phyloP scores from a whole-genome alignment of 345 rosid species.

The Acer yangbiense region DNA sequence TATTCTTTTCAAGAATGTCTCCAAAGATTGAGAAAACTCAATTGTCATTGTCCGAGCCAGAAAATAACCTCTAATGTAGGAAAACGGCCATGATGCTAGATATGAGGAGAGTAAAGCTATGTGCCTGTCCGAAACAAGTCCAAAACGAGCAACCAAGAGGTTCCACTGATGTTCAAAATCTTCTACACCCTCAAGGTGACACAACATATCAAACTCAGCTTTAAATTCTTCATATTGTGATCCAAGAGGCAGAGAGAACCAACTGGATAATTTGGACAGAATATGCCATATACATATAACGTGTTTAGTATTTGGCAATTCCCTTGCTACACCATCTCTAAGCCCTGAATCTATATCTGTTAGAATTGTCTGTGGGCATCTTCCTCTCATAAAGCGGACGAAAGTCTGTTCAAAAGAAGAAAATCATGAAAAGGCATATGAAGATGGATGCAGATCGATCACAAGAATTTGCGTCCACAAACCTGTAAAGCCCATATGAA shows the following conservation, averaged over 20 bases:
- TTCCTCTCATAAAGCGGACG: constrained; percentile 77
- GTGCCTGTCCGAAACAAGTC: constrained; percentile 81
- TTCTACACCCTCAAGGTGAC: constrained; percentile 55
- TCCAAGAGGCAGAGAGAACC: constrained; percentile 78
- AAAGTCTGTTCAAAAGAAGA: constrained; percentile 76
- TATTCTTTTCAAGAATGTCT: constrained; percentile 58
- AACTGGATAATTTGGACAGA: constrained; percentile 76
- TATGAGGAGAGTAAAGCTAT: constrained; percentile 64
- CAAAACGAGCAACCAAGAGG: constrained; percentile 67
- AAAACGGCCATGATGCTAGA: constrained; percentile 68
- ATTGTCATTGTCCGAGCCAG: constrained; percentile 70
- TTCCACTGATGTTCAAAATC: constrained; percentile 88
- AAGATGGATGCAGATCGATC: constrained; percentile 31
- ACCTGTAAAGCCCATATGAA: constrained; percentile 96
- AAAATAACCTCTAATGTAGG: constrained; percentile 63
- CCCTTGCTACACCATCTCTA: constrained; percentile 77
- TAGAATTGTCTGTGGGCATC: constrained; percentile 75
- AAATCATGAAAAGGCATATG: constrained; percentile 30
- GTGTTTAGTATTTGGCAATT: constrained; percentile 76
- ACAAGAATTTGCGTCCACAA: constrained; percentile 46
- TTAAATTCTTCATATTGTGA: constrained; percentile 72
- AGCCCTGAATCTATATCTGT: constrained; percentile 83
- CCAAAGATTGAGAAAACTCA: constrained; percentile 64
- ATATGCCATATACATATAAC: constrained; percentile 68
- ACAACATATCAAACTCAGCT: constrained; percentile 65